Conservation (phyloP, 768 basidiomycete species). For the Hygrocybe coccinea region DNA sequence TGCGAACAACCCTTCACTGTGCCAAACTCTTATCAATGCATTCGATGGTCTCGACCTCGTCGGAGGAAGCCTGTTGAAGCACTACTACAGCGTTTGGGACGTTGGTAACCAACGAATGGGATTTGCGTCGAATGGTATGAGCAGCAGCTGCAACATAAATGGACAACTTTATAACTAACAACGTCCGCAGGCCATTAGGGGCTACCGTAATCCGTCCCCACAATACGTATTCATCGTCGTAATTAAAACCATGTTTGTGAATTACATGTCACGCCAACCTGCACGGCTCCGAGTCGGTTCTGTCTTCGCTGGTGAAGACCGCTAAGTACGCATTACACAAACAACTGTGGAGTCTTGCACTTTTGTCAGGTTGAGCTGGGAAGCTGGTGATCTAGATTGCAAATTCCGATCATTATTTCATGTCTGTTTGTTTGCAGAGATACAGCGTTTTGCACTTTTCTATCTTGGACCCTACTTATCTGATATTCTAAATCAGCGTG, state of each 20-base stretch:
- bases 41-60: conserved; percentile 48
- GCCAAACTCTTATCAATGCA: conserved; percentile 57
- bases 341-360: too few species aligned
- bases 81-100: conserved; percentile 59
- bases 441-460: background rate
- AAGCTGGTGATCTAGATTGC: too few species aligned
- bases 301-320: too few species aligned
- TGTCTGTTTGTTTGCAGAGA: background rate
- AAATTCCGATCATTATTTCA: too few species aligned
- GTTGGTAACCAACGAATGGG: conserved; percentile 46
- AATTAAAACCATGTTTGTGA: background rate
- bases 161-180: too few species aligned
- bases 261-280: too few species aligned
- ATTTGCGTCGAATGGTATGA: conserved; percentile 37
- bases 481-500: conserved; percentile 1
- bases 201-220: too few species aligned
- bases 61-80: conserved; percentile 54
- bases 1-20: conserved; percentile 41
- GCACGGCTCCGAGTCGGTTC: too few species aligned
- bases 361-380: too few species aligned
- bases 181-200: background rate
- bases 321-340: too few species aligned
- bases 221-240: background rate
- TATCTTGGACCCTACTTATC: background rate
- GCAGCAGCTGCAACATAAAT: background rate